phyloP scores from a whole-genome alignment of 108 stramenopile species.

The Cylindrotheca closterium region DNA sequence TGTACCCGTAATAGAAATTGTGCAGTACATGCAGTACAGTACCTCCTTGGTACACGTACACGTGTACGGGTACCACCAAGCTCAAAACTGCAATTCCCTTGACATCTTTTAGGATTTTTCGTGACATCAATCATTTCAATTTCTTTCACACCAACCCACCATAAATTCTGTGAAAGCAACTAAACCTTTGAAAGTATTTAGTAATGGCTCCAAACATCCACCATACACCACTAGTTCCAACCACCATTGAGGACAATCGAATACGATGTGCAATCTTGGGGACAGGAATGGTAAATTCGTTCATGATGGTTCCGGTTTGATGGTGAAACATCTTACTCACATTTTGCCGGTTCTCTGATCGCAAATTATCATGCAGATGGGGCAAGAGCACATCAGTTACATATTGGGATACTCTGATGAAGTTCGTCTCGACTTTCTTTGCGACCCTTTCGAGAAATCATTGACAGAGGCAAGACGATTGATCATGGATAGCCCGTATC shows the following conservation, averaged over 20 bases:
- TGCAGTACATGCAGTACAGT: no score
- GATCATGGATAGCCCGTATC: conserved; percentile 22
- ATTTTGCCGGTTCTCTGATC: no score
- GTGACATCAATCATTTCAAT: neutral
- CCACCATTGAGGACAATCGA: conserved; percentile 18
- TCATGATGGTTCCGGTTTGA: no score
- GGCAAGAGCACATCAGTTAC: conserved; percentile 82
- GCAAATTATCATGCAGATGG: no score
- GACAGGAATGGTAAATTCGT: conserved; percentile 64
- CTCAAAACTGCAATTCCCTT: no score
- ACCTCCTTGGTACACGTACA: no score
- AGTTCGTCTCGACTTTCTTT: conserved; percentile 64
- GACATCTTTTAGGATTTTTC: no score
- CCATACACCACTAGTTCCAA: conserved; percentile 7
- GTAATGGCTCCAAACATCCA: conserved; percentile 30
- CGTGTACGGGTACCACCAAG: no score
- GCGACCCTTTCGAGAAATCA: conserved; percentile 68
- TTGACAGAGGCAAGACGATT: conserved; percentile 33
- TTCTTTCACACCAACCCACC: neutral
- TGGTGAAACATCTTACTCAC: no score
- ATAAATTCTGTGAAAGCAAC: no score
- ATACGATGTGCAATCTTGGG: conserved; percentile 77
- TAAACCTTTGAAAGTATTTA: no score
- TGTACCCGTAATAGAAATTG: no score
- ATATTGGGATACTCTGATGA: conserved; percentile 61